These are phyloP conservation scores for Aureobasidium sp. DNA, from an alignment of 2,329 filamentous ascomycete species.

Conservation along the genomic window DNA sequence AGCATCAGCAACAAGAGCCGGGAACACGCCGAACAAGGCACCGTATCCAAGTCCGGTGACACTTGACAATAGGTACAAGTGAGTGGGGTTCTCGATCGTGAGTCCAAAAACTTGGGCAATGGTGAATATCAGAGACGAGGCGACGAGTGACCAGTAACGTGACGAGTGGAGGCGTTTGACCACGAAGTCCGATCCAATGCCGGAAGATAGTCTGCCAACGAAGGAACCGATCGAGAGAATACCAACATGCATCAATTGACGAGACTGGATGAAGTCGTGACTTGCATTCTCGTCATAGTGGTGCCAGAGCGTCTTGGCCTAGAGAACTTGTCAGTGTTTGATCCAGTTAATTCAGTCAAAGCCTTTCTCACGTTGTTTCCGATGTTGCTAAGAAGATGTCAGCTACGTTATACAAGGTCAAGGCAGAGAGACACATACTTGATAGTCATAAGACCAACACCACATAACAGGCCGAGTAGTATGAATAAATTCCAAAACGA, in stretches of 20 bases:
- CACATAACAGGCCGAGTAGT: slow-evolving; percentile 83
- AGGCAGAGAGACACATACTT: slow-evolving; percentile 57
- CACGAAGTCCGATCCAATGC: slow-evolving; percentile 84
- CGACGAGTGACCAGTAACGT: slow-evolving; percentile 82
- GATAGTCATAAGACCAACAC: slow-evolving; percentile 96
- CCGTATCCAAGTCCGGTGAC: slow-evolving; percentile 87
- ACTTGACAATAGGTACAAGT: slow-evolving; percentile 68
- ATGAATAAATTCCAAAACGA: slow-evolving; percentile 90
- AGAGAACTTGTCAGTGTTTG: not conserved
- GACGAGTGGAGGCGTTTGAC: slow-evolving; percentile 73
- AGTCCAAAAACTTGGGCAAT: slow-evolving; percentile 70
- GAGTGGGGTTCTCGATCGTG: slow-evolving; percentile 65
- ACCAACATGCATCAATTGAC: slow-evolving; percentile 86
- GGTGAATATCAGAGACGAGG: slow-evolving; percentile 69
- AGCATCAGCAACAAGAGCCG: slow-evolving; percentile 74
- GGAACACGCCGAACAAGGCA: slow-evolving; percentile 88
- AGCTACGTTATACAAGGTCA: slow-evolving; percentile 20
- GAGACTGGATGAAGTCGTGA: slow-evolving; percentile 66
- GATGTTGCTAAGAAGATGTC: slow-evolving; percentile 62
- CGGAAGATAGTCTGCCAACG: slow-evolving; percentile 61
- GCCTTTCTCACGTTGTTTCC: slow-evolving; percentile 55
- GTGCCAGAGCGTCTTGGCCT: slow-evolving; percentile 72
- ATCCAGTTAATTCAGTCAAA: not conserved
- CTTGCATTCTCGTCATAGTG: slow-evolving; percentile 68
- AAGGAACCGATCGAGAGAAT: slow-evolving; percentile 89